Percentiles rank a stretch among this genome's conserved stretches.
These are phyloP conservation scores for Pseudogymnoascus sp. DNA, from an alignment of 2,329 filamentous ascomycete species.

Conservation along the genomic window DNA sequence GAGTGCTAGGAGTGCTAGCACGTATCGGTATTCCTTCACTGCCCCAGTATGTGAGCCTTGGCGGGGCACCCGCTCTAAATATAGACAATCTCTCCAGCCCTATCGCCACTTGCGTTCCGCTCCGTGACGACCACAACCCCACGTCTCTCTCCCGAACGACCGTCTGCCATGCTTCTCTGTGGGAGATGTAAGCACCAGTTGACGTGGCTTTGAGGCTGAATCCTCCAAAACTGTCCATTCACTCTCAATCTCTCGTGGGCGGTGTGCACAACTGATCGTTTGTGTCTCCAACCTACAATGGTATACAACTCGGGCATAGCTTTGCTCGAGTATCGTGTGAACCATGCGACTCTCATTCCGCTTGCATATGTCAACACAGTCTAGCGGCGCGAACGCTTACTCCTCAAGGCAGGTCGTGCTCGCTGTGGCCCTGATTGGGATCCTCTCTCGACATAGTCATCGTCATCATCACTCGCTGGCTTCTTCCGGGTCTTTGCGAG, in stretches of 20 bases:
- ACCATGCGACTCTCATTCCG: background rate
- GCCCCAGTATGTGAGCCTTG: background rate
- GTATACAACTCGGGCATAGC: background rate
- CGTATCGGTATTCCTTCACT: background rate
- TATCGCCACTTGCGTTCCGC: background rate
- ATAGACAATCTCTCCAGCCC: background rate
- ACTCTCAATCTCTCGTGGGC: background rate
- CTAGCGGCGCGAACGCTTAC: background rate
- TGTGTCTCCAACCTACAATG: background rate
- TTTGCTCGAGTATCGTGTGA: background rate
- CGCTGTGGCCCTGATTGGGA: background rate
- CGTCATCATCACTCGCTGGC: background rate
- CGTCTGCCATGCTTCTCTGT: background rate
- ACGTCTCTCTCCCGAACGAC: background rate
- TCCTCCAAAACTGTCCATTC: background rate
- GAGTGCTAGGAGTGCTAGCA: too few relatives aligned
- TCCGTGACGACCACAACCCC: background rate
- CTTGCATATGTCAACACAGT: background rate
- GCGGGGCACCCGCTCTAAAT: constrained; percentile 1
- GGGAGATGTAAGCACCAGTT: background rate
- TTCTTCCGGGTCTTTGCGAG: background rate
- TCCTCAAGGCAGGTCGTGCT: background rate
- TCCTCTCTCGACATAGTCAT: background rate
- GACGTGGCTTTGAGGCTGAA: constrained; percentile 1
- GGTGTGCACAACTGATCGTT: background rate